Evolutionary conservation across 2,329 filamentous ascomycete genomes (phyloP).

Genomic region (Sarocladiaceae sp.): DNA sequence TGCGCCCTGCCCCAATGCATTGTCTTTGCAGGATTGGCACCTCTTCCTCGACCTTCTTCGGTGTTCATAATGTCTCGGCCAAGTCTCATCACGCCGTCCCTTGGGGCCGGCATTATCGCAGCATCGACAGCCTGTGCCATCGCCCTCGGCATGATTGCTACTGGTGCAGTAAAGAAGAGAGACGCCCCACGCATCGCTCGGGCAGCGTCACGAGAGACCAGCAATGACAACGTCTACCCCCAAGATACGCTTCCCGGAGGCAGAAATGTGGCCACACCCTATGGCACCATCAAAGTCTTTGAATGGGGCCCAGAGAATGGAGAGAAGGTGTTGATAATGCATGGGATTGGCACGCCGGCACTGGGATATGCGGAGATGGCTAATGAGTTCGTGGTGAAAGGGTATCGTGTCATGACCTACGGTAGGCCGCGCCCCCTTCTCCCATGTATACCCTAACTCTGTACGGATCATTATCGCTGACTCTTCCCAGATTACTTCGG

Average conservation of each 20-base stretch:
- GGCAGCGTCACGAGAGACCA: not conserved
- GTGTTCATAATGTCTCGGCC: too few relatives aligned
- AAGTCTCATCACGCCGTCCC: too few relatives aligned
- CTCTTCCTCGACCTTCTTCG: too few relatives aligned
- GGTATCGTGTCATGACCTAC: constrained; percentile 75
- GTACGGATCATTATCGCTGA: too few relatives aligned
- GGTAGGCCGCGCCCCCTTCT: constrained; percentile 37
- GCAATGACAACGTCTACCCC: constrained; percentile 46
- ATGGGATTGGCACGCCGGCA: constrained; percentile 76
- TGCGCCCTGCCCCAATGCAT: too few relatives aligned
- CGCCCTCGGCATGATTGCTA: too few relatives aligned
- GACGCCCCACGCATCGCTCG: not conserved
- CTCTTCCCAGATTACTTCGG: constrained; percentile 66
- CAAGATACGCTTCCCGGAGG: constrained; percentile 55
- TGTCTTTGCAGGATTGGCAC: too few relatives aligned
- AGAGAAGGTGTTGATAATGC: constrained; percentile 66
- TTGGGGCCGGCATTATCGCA: too few relatives aligned
- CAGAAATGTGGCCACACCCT: constrained; percentile 11
- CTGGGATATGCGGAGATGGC: constrained; percentile 62
- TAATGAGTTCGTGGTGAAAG: constrained; percentile 54
- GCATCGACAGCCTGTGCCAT: too few relatives aligned
- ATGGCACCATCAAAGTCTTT: constrained; percentile 34
- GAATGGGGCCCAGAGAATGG: constrained; percentile 76
- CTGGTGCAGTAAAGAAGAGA: too few relatives aligned
- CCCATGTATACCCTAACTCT: too few relatives aligned